Evolutionary conservation across 805 yeast species (phyloP).

Genomic region (Pichia californica): DNA sequence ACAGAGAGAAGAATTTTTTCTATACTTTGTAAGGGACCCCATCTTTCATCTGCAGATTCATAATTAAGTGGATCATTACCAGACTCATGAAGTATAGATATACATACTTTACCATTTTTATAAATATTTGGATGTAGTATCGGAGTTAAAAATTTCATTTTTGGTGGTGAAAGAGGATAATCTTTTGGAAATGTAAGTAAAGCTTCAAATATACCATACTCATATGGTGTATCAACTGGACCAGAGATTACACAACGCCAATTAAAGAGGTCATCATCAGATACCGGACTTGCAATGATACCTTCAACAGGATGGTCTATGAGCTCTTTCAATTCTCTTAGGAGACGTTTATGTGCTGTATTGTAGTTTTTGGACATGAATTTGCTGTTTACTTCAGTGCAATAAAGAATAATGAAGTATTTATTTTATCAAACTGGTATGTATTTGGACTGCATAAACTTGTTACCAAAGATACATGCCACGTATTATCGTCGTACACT

Average conservation of each 20-base stretch:
- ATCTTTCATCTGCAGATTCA: slow-evolving; percentile 91
- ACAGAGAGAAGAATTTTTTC: slow-evolving; percentile 92
- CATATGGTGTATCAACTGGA: slow-evolving; percentile 49
- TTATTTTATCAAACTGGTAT: too few species aligned
- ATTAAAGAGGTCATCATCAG: slow-evolving; percentile 40
- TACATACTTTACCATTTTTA: slow-evolving; percentile 92
- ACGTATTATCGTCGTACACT: too few species aligned
- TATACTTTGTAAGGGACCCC: slow-evolving; percentile 98
- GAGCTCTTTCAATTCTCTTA: slow-evolving; percentile 86
- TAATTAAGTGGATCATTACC: slow-evolving; percentile 97
- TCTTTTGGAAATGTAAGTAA: slow-evolving; percentile 38
- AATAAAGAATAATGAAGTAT: too few species aligned
- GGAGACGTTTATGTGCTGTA: slow-evolving; percentile 73
- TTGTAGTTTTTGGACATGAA: slow-evolving; percentile 22
- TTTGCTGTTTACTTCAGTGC: too few species aligned
- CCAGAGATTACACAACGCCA: slow-evolving; percentile 55
- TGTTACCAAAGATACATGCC: too few species aligned
- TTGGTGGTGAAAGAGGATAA: slow-evolving; percentile 61
- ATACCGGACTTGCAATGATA: slow-evolving; percentile 87
- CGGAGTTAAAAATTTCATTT: slow-evolving; percentile 62
- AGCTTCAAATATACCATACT: slow-evolving; percentile 49
- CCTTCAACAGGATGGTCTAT: slow-evolving; percentile 90
- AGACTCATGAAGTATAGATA: slow-evolving; percentile 89
- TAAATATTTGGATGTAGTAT: slow-evolving; percentile 91
- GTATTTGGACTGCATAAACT: too few species aligned